Conservation (phyloP, 2,329 filamentous ascomycete species). For the Fusarium sp. region DNA sequence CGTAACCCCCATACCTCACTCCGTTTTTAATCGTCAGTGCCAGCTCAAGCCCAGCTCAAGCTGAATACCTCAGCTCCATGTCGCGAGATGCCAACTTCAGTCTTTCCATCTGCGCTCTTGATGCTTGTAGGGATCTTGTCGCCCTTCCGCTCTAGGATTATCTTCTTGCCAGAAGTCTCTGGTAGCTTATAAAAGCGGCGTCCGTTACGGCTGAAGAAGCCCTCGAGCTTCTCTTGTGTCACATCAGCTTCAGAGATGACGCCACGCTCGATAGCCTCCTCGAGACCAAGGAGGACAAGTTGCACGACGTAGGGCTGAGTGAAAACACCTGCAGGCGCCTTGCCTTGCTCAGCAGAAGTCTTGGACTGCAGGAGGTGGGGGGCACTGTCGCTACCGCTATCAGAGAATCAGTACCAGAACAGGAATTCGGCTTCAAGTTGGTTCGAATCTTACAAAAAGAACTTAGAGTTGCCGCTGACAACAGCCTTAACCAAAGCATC, state of each 20-base stretch:
- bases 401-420: slow-evolving; percentile 3
- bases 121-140: slow-evolving; percentile 57
- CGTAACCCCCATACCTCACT: slow-evolving; percentile 1
- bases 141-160: slow-evolving; percentile 57
- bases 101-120: slow-evolving; percentile 52
- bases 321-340: slow-evolving; percentile 80
- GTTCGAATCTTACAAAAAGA: slow-evolving; percentile 72
- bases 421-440: neutral
- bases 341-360: slow-evolving; percentile 58
- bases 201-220: slow-evolving; percentile 66
- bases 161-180: slow-evolving; percentile 45
- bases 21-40: neutral
- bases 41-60: slow-evolving; percentile 51
- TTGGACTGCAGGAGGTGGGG: slow-evolving; percentile 74
- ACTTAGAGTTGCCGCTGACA: slow-evolving; percentile 70
- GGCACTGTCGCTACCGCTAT: slow-evolving; percentile 70
- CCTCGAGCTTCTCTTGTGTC: slow-evolving; percentile 65
- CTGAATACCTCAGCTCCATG: slow-evolving; percentile 58
- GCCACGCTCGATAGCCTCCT: slow-evolving; percentile 69
- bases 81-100: slow-evolving; percentile 60
- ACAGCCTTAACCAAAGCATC: slow-evolving; percentile 77
- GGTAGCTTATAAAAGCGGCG: slow-evolving; percentile 65
- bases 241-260: slow-evolving; percentile 65
- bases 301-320: slow-evolving; percentile 79
- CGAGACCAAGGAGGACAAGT: slow-evolving; percentile 71